A percentile compares a stretch with the other conserved stretches of the same genome.
These are phyloP conservation scores for Aegilops speltoides DNA, from an alignment of 176 grass and related monocot species.

Conservation along the genomic window DNA sequence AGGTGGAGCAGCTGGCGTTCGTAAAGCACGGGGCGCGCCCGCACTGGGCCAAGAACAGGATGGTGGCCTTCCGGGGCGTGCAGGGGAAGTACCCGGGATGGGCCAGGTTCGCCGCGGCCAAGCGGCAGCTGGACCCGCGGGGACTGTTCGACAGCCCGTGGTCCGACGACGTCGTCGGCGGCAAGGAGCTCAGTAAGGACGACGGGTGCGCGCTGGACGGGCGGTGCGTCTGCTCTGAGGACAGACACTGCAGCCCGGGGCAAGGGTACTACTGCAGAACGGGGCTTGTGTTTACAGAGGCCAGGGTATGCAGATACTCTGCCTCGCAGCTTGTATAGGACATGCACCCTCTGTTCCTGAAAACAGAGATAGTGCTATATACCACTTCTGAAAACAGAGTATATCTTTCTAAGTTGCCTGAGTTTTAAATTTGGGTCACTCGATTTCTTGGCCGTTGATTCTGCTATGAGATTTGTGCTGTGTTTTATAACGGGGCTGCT, in stretches of 20 bases:
- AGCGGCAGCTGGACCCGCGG: conserved; percentile 49
- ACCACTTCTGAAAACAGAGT: no score
- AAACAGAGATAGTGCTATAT: no score
- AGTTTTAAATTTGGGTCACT: no score
- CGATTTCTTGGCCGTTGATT: no score
- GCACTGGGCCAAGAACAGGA: conserved; percentile 85
- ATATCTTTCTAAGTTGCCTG: no score
- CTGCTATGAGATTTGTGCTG: no score
- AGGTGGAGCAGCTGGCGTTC: conserved; percentile 95
- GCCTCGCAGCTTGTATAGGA: not conserved
- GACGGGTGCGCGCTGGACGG: conserved; percentile 84
- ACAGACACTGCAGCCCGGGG: conserved; percentile 71
- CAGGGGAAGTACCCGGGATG: conserved; percentile 57
- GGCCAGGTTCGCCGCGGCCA: conserved; percentile 40
- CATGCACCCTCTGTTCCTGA: not conserved
- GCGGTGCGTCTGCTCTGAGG: conserved; percentile 64
- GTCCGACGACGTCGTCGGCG: conserved; percentile 49
- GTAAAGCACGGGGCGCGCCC: conserved; percentile 66
- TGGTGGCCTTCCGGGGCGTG: conserved; percentile 63
- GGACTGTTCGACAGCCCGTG: conserved; percentile 65
- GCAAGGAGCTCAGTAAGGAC: not conserved
- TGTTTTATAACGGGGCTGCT: no score
- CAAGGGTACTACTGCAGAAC: conserved; percentile 62
- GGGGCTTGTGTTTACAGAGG: conserved; percentile 69
- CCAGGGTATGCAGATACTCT: conserved; percentile 68